These are phyloP conservation scores for Mycena amicta DNA, from an alignment of 768 basidiomycete genomes.

Conservation along the genomic window DNA sequence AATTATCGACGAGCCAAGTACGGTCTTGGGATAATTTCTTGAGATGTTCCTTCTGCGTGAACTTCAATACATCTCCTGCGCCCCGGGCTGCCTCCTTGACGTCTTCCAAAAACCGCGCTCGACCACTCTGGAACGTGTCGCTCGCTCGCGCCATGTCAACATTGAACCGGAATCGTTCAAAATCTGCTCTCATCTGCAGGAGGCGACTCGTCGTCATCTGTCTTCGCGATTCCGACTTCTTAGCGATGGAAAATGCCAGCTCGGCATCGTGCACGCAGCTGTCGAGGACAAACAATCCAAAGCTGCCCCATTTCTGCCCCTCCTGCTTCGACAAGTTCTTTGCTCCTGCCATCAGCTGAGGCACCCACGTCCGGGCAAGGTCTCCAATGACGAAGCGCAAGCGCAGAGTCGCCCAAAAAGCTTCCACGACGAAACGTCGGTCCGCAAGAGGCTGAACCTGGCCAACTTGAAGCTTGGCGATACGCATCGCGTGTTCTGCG, in stretches of 20 bases:
- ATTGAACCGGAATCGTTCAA: constrained; percentile 56
- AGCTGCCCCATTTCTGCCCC: constrained; percentile 48
- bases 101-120: constrained; percentile 28
- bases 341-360: constrained; percentile 29
- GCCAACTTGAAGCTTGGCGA: constrained; percentile 55
- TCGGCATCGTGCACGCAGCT: constrained; percentile 50
- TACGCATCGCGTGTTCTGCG: constrained; percentile 50
- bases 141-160: constrained; percentile 36
- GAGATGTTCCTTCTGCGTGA: constrained; percentile 22
- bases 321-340: constrained; percentile 31
- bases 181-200: constrained; percentile 43
- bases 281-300: constrained; percentile 45
- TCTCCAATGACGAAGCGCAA: constrained; percentile 54
- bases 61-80: constrained; percentile 10
- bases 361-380: constrained; percentile 45
- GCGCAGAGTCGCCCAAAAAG: constrained; percentile 55
- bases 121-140: constrained; percentile 26
- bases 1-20: constrained; percentile 49
- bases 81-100: constrained; percentile 12
- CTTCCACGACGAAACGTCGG: constrained; percentile 61
- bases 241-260: constrained; percentile 49
- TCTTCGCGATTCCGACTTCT: constrained; percentile 52
- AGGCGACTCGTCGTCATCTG: constrained; percentile 51
- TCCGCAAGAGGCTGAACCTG: constrained; percentile 62
- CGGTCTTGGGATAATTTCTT: constrained; percentile 28